Conservation (phyloP, 2,329 filamentous ascomycete species). For the Fusarium cicatricum region DNA sequence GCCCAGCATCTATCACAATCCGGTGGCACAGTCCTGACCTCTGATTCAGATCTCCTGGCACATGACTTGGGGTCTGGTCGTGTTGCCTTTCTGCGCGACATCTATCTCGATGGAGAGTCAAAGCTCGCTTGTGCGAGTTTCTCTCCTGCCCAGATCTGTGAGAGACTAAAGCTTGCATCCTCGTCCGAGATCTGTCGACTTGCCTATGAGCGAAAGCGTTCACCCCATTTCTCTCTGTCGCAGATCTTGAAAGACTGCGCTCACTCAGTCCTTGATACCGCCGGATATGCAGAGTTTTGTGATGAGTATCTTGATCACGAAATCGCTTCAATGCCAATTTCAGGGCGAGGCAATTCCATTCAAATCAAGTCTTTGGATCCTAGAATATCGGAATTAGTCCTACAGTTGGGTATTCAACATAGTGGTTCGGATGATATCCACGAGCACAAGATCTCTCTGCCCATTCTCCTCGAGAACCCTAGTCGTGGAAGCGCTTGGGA, state of each 20-base stretch:
- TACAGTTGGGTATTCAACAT: conserved; percentile 41
- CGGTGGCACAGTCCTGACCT: conserved; percentile 72
- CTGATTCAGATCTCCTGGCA: conserved; percentile 87
- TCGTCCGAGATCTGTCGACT: conserved; percentile 43
- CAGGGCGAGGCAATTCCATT: conserved; percentile 11
- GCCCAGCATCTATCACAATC: conserved; percentile 67
- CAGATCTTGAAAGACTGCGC: conserved; percentile 43
- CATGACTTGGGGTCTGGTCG: conserved; percentile 73
- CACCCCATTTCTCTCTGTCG: conserved; percentile 42
- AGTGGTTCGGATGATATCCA: conserved; percentile 29
- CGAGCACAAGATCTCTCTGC: conserved; percentile 65
- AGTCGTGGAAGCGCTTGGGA: conserved; percentile 65
- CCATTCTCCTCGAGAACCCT: conserved; percentile 67
- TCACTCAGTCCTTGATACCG: conserved; percentile 25
- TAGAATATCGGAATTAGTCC: conserved; percentile 49
- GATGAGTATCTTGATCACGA: conserved; percentile 44
- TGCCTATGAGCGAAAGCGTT: conserved; percentile 48
- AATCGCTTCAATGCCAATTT: conserved; percentile 25
- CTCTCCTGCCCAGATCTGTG: conserved; percentile 49
- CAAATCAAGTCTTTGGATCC: conserved; percentile 46
- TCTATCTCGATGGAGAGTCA: conserved; percentile 52
- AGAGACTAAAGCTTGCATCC: conserved; percentile 52
- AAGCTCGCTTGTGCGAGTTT: conserved; percentile 42
- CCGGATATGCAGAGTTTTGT: conserved; percentile 43
- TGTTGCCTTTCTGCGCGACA: conserved; percentile 74